Evolutionary conservation across 306 rosid species (phyloP), one percentile per base, ranked within the genome.

Genomic region (Styphnolobium japonicum): DNA sequence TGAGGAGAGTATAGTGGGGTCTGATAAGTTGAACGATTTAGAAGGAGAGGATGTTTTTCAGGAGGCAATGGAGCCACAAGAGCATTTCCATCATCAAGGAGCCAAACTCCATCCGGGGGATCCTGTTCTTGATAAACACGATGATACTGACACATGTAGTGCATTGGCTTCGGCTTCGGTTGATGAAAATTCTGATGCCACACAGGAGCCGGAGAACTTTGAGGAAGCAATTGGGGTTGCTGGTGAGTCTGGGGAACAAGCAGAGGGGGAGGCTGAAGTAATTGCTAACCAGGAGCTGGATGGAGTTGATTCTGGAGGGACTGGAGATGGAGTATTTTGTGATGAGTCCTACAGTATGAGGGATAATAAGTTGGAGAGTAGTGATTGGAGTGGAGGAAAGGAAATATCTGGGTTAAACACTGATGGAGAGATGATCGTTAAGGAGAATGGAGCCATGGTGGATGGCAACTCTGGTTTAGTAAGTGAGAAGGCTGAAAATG

Each of bases 41-140:
- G 81, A 70, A 33, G 86, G 31, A 61, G 90, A 79, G 6, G 97
- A 83, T 60, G 89, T 81, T 85, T 87, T 86, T 4, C 85, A 88
- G 89, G 92, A 91, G 88, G 92, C 88, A 1, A 19, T 84, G 25
- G 88, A 67, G 34, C 65, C 78, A 0, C 74, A 55, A 34, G 87
- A 85, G 33, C 53, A 53, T 71, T 84, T 61, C 51, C 56, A 57
- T 55, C 91, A 77, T 80, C 85, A 69, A 52, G 85, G 71, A 48
- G 31, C 58, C 22, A 42, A 73, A 16, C 31, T 12, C 25, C 40
- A 27, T 61, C 56, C 55, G 0, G 52, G 8, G 56, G 82, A 73
- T 23, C 78, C 16, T 52, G 79, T 12, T 56, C 56, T 37, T 67
- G 82, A 6, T 65, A 62, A 63, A 34, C 83, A 57, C 2, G 70